These are phyloP conservation scores for Claviceps maximensis DNA, from an alignment of 2,329 filamentous ascomycete genomes.

Conservation along the genomic window DNA sequence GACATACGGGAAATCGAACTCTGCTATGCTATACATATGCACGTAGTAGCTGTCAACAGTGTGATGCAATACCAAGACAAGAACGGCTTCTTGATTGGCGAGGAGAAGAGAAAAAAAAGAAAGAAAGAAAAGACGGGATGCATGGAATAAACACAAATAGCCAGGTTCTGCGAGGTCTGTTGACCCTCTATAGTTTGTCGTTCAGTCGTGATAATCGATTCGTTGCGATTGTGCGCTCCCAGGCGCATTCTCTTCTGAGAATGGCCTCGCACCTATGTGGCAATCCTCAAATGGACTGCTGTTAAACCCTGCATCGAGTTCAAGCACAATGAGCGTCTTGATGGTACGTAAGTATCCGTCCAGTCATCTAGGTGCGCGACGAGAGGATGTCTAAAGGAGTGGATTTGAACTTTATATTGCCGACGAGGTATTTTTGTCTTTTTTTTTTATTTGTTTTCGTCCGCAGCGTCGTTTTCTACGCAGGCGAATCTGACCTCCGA, in stretches of 20 bases:
- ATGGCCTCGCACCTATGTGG: background rate
- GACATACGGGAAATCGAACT: background rate
- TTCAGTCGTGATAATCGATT: constrained; percentile 7
- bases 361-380: background rate
- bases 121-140: constrained; percentile 5
- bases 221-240: background rate
- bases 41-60: background rate
- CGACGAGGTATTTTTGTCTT: too few species aligned
- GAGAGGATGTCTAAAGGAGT: background rate
- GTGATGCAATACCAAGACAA: background rate
- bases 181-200: background rate
- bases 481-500: constrained; percentile 36
- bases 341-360: constrained; percentile 3
- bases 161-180: background rate
- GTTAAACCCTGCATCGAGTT: background rate
- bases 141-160: constrained; percentile 5
- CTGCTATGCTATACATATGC: background rate
- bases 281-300: background rate
- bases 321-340: background rate
- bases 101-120: background rate
- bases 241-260: background rate
- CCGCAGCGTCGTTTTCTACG: constrained; percentile 14
- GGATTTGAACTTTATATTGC: background rate
- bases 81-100: background rate
- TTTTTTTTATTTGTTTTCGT: too few species aligned